Base-by-base conservation (phyloP, 371 early-diverging fungal species). In the Lichtheimia corymbifera region DNA sequence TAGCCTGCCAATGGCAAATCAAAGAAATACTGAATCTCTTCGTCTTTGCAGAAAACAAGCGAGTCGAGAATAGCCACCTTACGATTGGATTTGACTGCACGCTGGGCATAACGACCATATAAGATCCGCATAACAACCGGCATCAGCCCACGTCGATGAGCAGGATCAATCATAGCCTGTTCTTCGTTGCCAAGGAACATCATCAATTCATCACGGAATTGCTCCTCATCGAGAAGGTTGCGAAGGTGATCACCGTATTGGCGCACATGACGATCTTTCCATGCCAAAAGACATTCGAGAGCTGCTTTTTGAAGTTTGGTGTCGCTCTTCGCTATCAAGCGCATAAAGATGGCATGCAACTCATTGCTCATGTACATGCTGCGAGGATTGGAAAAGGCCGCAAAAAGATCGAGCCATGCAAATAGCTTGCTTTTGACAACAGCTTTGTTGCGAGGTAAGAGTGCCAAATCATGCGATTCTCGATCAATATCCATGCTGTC, bases 141-240 rank as follows among this genome's bases (percentile, higher is more conserved):
- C 82, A 93, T 84, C 22, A 93, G 60, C 28, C 80, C 81, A 5
- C 73, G 71, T 25, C 92, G 91, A 64, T 93, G 89, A 13, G 80
- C 70, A 3, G 77, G 67, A 57, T 88, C 87, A 55, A 93, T 84
- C 18, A 80, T 73, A 6, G 72, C 75, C 28, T 76, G 77, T 30
- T 88, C 83, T 24, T 82, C 65, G 5, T 80, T 81, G 28, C 93
- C 71, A 50, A 89, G 79, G 35, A 95, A 85, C 1, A 87, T 87
- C 15, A 91, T 72, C 22, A 98, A 76, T 61, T 88, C 88, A 62
- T 97, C 97, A 24, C 97, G 89, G 86, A 96, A 95, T 61, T 87
- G 89, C 53, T 80, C 73, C n/a, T 96, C 97, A 44, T 93, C 90
- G 13, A 91, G 65, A 52, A 97, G 66, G 24, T 84, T 86, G 53